Evolutionary conservation across 1,139 yeast species (phyloP).

Genomic region (Yamadazyma dendronema): DNA sequence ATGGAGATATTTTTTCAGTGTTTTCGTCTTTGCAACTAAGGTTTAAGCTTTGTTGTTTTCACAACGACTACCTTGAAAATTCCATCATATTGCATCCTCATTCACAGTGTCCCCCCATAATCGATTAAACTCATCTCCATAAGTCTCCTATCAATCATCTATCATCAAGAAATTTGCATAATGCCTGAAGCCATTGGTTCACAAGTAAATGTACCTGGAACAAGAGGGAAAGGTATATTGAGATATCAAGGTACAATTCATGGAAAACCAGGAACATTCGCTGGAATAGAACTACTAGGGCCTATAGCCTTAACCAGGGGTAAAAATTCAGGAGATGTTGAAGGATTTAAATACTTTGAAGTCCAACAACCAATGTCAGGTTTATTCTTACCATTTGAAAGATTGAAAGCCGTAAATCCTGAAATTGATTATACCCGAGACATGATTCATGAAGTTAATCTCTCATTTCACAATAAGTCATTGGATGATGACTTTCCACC

Average conservation of each 20-base stretch:
- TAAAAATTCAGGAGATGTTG: slow-evolving; percentile 45
- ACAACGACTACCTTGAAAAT: not conserved
- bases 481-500: slow-evolving; percentile 5
- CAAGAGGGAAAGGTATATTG: slow-evolving; percentile 57
- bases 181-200: slow-evolving; percentile 28
- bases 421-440: slow-evolving; percentile 17
- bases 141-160: too few relatives aligned
- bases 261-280: slow-evolving; percentile 75
- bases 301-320: slow-evolving; percentile 50
- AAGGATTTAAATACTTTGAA: slow-evolving; percentile 41
- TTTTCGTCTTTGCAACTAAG: slow-evolving; percentile 5
- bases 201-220: slow-evolving; percentile 43
- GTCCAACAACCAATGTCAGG: slow-evolving; percentile 69
- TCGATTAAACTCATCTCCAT: too few relatives aligned
- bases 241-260: slow-evolving; percentile 73
- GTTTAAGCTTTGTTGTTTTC: slow-evolving; percentile 1
- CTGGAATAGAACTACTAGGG: slow-evolving; percentile 80
- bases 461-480: slow-evolving; percentile 7
- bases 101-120: not conserved
- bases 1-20: not conserved
- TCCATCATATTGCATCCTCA: not conserved
- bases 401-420: slow-evolving; percentile 48
- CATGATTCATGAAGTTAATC: slow-evolving; percentile 13
- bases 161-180: too few relatives aligned
- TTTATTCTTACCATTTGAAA: slow-evolving; percentile 67